Conservation (phyloP, 2,329 filamentous ascomycete genomes). For the Ampelomyces quisqualis region DNA sequence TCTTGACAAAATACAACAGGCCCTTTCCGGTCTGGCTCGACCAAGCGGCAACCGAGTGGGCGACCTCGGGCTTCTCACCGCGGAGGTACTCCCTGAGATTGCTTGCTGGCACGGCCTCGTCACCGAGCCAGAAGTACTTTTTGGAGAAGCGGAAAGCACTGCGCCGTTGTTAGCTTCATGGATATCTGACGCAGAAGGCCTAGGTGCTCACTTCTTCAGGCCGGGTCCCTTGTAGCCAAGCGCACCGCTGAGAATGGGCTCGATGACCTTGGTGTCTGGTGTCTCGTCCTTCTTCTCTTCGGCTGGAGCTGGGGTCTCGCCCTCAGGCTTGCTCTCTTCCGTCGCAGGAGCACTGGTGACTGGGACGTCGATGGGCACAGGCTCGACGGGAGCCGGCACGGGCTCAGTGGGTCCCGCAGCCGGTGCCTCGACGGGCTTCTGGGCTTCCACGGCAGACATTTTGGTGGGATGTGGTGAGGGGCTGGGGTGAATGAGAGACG, state of each 20-base stretch:
- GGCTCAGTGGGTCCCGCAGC: conserved; percentile 40
- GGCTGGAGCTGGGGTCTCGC: conserved; percentile 28
- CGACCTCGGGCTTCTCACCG: conserved; percentile 79
- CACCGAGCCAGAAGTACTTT: conserved; percentile 74
- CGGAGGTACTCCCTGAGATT: conserved; percentile 76
- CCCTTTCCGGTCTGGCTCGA: conserved; percentile 93
- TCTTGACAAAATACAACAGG: conserved; percentile 87
- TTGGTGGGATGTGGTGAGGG: conserved; percentile 13
- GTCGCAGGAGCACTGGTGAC: conserved; percentile 46
- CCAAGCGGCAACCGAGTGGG: conserved; percentile 83
- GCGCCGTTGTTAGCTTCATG: conserved; percentile 18
- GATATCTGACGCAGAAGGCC: too few relatives aligned
- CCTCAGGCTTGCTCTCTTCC: conserved; percentile 44
- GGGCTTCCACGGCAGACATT: conserved; percentile 71
- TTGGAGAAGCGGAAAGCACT: conserved; percentile 90
- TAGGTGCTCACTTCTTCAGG: conserved; percentile 79
- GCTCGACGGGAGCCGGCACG: conserved; percentile 41
- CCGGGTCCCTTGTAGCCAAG: conserved; percentile 89
- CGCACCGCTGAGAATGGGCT: conserved; percentile 77
- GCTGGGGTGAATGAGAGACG: conserved; percentile 15
- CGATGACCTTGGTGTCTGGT: conserved; percentile 52
- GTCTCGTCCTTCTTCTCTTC: conserved; percentile 44
- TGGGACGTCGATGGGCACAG: conserved; percentile 41
- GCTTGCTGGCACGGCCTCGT: conserved; percentile 70
- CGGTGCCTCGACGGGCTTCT: conserved; percentile 63